Conservation (phyloP, 257 asterid species). For the Gentiana straminea region DNA sequence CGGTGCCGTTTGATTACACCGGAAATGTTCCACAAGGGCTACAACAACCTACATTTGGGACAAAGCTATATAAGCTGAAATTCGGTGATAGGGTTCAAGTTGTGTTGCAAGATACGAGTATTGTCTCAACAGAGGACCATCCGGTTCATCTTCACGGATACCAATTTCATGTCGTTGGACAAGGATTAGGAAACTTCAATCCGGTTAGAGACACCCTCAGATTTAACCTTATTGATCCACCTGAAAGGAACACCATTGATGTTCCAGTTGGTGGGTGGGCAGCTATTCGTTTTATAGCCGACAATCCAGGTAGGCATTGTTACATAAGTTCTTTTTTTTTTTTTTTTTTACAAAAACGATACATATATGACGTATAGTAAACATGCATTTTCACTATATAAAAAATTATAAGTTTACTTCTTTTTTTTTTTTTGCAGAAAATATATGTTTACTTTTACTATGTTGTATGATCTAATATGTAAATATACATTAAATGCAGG, state of each 20-base stretch:
- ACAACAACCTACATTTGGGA: constrained; percentile 40
- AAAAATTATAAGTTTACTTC: not conserved
- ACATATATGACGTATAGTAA: too few relatives aligned
- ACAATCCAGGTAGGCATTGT: constrained; percentile 47
- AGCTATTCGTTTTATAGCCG: constrained; percentile 52
- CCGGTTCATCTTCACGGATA: constrained; percentile 65
- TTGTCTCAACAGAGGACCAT: constrained; percentile 49
- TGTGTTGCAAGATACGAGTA: constrained; percentile 56
- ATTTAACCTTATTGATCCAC: constrained; percentile 54
- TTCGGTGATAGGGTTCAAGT: constrained; percentile 48
- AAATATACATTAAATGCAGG: constrained; percentile 21
- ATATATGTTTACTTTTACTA: not conserved
- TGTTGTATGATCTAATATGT: not conserved
- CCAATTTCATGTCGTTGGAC: constrained; percentile 53
- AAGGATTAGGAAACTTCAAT: constrained; percentile 51
- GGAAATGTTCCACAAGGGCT: constrained; percentile 47
- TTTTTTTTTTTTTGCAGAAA: too few relatives aligned
- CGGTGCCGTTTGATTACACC: constrained; percentile 41
- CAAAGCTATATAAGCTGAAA: constrained; percentile 35
- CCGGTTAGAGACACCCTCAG: constrained; percentile 27
- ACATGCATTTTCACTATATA: too few relatives aligned
- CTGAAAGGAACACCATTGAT: constrained; percentile 49
- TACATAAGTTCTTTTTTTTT: not conserved
- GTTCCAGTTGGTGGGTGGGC: constrained; percentile 74
- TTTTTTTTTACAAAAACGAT: too few relatives aligned